Evolutionary conservation across 176 grass and related monocot species (phyloP).

Genomic region (Elymus sibiricus): DNA sequence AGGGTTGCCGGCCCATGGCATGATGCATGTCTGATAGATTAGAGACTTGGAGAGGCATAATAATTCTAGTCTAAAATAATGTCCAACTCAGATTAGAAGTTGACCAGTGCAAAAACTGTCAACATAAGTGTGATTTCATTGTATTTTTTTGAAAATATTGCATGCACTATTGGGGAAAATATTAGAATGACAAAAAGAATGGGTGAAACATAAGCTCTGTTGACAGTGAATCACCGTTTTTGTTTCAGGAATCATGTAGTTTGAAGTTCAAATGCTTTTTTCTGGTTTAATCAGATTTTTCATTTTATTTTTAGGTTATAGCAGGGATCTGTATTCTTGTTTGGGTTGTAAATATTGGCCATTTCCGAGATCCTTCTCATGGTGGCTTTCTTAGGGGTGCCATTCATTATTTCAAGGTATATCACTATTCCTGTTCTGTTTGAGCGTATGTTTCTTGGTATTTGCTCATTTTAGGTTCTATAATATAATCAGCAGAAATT

Average conservation of each 20-base stretch:
- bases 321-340: conserved; percentile 97
- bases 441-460: background rate
- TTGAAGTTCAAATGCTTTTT: background rate
- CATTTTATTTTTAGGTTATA: conserved; percentile 70
- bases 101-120: background rate
- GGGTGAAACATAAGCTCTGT: background rate
- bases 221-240: background rate
- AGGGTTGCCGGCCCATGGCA: background rate
- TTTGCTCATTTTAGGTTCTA: conserved; percentile 2
- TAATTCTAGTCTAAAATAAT: background rate
- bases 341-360: conserved; percentile 99
- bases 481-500: background rate
- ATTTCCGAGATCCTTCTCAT: conserved; percentile 92
- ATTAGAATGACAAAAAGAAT: background rate
- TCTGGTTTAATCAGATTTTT: background rate
- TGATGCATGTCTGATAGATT: background rate
- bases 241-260: background rate
- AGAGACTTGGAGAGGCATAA: background rate
- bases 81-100: background rate
- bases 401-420: conserved; percentile 99
- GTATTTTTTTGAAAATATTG: background rate
- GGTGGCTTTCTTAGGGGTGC: conserved; percentile 93
- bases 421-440: conserved; percentile 4
- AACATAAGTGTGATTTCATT: background rate
- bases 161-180: background rate